Evolutionary conservation across 257 asterid species (phyloP), one percentile per base, ranked within the genome.

Genomic region (Gardenia jasminoides): DNA sequence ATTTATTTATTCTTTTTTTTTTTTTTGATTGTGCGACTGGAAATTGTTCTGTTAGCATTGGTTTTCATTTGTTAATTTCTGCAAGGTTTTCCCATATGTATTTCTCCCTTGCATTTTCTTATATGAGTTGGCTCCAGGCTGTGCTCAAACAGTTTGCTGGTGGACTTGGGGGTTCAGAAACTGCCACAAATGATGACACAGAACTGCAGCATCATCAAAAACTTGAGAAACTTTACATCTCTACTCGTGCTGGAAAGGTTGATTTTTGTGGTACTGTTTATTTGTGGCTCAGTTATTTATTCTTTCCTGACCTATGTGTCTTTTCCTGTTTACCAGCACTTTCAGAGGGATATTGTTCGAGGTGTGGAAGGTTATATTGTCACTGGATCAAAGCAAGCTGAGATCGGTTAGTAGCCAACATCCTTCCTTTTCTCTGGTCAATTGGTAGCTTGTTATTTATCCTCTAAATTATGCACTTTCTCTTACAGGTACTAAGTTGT

Each of bases 231-330:
- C 92, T 96, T 43, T 96, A 91, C 89, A 86, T 94, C 83, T 96
- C 99, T 74, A 96, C 99, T 64, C 98, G 99, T 82, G 94, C 96
- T 80, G 99, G 97, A 72, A 96, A 96, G 97, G 99, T 96, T 78
- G 50, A 56, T 56, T 19, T 50, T n/a, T 73, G 66, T 10, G 70
- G 41, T 75, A 54, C 22, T 78, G 33, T 58, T 54, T 54, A 31
- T 12, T 54, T 58, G 36, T 7, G 61, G 62, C 58, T 50, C 16
- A 33, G 65, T 36, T 65, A 13, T 76, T 54, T 79, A 6, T 56
- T 54, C 31, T 72, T 67, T 52, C 41, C 46, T 69, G 41, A 61
- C 54, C 16, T 78, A 46, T 77, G 36, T 22, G 26, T 31, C 43
- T 68, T 30, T 76, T 33, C 7, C 47, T 52, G 16, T 36, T 76